phyloP scores from a whole-genome alignment of 495 filamentous ascomycete species.

The Tuber indicum region DNA sequence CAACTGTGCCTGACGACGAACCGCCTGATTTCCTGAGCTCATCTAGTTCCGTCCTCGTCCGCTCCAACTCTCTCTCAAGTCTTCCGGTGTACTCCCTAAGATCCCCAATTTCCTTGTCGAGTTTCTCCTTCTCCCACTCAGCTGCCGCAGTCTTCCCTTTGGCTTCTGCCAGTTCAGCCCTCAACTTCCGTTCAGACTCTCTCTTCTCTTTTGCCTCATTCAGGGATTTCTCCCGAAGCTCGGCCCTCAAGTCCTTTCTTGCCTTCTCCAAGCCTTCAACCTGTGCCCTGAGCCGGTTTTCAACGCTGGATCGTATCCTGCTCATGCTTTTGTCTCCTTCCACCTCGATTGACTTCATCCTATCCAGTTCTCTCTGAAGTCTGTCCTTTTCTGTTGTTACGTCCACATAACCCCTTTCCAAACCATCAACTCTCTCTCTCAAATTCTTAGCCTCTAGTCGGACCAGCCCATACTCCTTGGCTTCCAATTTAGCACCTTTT shows the following conservation, averaged over 20 bases:
- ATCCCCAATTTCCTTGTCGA: conserved; percentile 58
- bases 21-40: conserved; percentile 23
- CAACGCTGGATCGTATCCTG: conserved; percentile 18
- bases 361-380: conserved; percentile 45
- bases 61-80: conserved; percentile 46
- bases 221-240: conserved; percentile 46
- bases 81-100: conserved; percentile 54
- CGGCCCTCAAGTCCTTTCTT: conserved; percentile 44
- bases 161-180: conserved; percentile 56
- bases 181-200: conserved; percentile 49
- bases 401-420: conserved; percentile 47
- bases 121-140: conserved; percentile 55
- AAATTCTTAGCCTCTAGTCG: conserved; percentile 48
- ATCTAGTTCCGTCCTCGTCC: conserved; percentile 25
- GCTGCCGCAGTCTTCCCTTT: conserved; percentile 52
- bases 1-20: not conserved
- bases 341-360: conserved; percentile 37
- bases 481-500: conserved; percentile 48
- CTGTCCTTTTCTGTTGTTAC: conserved; percentile 48
- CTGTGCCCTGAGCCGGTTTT: conserved; percentile 38
- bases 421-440: conserved; percentile 46
- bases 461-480: conserved; percentile 49
- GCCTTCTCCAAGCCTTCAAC: conserved; percentile 47
- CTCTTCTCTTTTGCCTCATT: conserved; percentile 50
- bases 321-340: conserved; percentile 18